Base-by-base conservation (phyloP, 495 filamentous ascomycete species). In the Hyaloscypha variabilis region DNA sequence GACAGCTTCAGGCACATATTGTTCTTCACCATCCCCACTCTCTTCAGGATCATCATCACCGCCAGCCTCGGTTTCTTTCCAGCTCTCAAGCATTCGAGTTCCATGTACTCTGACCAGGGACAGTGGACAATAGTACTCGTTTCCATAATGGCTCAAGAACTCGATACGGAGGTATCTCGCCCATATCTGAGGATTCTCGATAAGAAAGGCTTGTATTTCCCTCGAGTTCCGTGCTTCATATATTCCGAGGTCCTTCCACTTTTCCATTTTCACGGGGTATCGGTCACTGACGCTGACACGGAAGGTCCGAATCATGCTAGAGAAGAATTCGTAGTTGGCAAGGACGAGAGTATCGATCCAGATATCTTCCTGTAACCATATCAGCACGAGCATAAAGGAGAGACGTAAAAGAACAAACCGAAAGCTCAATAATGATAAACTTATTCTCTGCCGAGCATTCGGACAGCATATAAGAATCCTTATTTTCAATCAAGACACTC, bases 321-420 rank as follows among this genome's bases (percentile, higher is more conserved):
- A 96, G 78, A 99, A 99, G 80, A 99, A 99, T 76, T 97, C 95
- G 74, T 94, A 99, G 76, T 98, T 99, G 50, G 95, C 94, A 23
- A 99, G 83, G 1, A 97, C 95, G 31, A 99, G 83, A 3, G 95
- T 99, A 75, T 99, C 95, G 60, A 99, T 90, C 51, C 97, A 82
- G 60, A 99, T 97, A 66, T 97, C 93, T 74, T 97, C 92, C 69
- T 71, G 29, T 19, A 58, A 23, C 36, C n/a, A 1, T 13, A 26
- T 71, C 60, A 68, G 71, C 88, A 91, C 2, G 30, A n/a, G 30
- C 4, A 46, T 25, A 29, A 23, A 26, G 1, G 24, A 53, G 31
- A 90, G 36, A 25, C n/a, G 8, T 23, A 26, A 34, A 10, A 19
- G 17, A 17, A 39, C 60, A 52, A 64, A 71, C 69, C 78, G 81